Conservation (phyloP, 192 early-diverging fungal genomes). For the Rhizophagus clarus region DNA sequence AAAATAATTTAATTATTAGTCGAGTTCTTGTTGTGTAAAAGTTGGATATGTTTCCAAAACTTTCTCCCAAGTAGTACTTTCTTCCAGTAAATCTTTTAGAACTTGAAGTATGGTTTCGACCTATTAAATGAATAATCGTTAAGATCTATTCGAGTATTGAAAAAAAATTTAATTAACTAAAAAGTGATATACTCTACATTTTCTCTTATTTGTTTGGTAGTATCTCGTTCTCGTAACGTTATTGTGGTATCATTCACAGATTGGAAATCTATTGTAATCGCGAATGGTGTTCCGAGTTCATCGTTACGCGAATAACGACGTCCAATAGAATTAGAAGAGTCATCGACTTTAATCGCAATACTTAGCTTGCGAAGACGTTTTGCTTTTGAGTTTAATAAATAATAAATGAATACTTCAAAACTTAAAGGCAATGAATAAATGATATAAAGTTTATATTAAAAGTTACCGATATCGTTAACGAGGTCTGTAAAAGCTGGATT, state of each 20-base stretch:
- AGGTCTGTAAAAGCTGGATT: slow-evolving; percentile 77
- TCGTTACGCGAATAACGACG: slow-evolving; percentile 97
- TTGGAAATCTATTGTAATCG: slow-evolving; percentile 97
- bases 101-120: slow-evolving; percentile 70
- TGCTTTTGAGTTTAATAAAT: slow-evolving; percentile 47
- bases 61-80: slow-evolving; percentile 70
- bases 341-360: slow-evolving; percentile 86
- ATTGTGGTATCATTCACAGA: slow-evolving; percentile 92
- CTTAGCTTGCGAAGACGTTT: slow-evolving; percentile 71
- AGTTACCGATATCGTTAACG: slow-evolving; percentile 56
- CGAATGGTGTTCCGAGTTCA: slow-evolving; percentile 97
- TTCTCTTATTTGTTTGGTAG: slow-evolving; percentile 92
- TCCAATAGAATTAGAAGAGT: slow-evolving; percentile 87
- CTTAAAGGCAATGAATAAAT: not conserved
- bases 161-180: not conserved
- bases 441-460: not conserved
- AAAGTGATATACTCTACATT: slow-evolving; percentile 24
- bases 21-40: slow-evolving; percentile 55
- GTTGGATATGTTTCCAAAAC: slow-evolving; percentile 70
- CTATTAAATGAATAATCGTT: not conserved
- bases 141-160: not conserved
- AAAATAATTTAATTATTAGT: slow-evolving; percentile 30
- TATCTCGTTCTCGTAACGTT: slow-evolving; percentile 95
- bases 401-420: slow-evolving; percentile 1
- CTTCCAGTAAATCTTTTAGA: slow-evolving; percentile 76